phyloP scores from a whole-genome alignment of 2,329 filamentous ascomycete genomes.

The Penicillium concentricum region DNA sequence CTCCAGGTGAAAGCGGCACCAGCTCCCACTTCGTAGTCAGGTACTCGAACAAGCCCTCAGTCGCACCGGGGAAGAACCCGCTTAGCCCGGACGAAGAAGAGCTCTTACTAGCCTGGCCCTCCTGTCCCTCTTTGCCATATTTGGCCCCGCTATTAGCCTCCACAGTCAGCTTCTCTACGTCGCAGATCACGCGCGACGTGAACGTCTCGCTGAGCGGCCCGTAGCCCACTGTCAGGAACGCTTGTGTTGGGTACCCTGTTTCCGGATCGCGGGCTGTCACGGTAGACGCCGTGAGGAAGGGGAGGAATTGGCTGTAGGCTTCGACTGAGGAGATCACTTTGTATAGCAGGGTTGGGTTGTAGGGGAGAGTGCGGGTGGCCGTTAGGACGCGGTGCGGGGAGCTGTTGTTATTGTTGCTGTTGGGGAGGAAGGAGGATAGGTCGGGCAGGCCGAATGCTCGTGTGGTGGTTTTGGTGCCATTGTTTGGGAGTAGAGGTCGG shows the following conservation, averaged over 20 bases:
- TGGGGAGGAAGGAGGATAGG: slow-evolving; percentile 30
- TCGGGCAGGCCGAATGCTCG: slow-evolving; percentile 29
- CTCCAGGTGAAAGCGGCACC: slow-evolving; percentile 32
- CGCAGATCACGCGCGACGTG: slow-evolving; percentile 74
- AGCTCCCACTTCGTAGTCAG: slow-evolving; percentile 47
- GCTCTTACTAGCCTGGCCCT: slow-evolving; percentile 55
- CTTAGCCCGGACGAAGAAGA: slow-evolving; percentile 25
- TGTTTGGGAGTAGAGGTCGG: background rate
- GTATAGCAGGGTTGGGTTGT: slow-evolving; percentile 71
- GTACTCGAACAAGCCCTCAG: slow-evolving; percentile 47
- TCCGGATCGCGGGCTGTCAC: slow-evolving; percentile 70
- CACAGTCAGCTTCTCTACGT: slow-evolving; percentile 64
- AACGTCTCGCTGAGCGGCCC: slow-evolving; percentile 81
- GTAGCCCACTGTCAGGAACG: slow-evolving; percentile 81
- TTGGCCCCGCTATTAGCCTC: slow-evolving; percentile 62
- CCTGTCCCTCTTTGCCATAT: slow-evolving; percentile 53
- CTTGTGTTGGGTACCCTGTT: slow-evolving; percentile 63
- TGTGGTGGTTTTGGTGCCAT: slow-evolving; percentile 1
- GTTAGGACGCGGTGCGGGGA: slow-evolving; percentile 64
- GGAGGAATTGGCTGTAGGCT: slow-evolving; percentile 82
- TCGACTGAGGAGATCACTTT: slow-evolving; percentile 83
- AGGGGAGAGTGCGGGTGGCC: slow-evolving; percentile 74
- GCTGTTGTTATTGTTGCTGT: slow-evolving; percentile 22
- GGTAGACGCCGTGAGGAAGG: slow-evolving; percentile 75
- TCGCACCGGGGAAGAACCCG: slow-evolving; percentile 43